Evolutionary conservation across 257 asterid genomes (phyloP).

Genomic region (Solanum ossicruentum): DNA sequence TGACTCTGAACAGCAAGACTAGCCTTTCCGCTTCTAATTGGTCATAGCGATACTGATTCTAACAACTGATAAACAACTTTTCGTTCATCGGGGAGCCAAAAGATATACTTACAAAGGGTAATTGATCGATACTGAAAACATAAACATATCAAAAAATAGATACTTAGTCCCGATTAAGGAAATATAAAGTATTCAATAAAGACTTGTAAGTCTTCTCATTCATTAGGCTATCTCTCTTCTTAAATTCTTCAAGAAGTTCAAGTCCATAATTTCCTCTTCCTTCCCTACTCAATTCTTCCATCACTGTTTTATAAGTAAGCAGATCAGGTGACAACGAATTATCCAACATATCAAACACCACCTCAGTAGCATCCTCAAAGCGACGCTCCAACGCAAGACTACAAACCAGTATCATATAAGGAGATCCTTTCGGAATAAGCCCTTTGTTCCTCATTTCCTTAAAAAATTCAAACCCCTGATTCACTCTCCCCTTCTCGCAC

Average conservation of each 20-base stretch:
- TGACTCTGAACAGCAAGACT: background rate
- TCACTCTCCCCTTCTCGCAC: slow-evolving; percentile 77
- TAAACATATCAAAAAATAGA: background rate
- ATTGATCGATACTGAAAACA: background rate
- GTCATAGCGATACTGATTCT: background rate
- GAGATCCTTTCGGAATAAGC: slow-evolving; percentile 42
- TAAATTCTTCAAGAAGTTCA: slow-evolving; percentile 55
- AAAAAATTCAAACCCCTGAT: slow-evolving; percentile 46
- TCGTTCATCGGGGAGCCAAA: background rate
- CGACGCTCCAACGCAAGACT: slow-evolving; percentile 70
- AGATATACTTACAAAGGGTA: background rate
- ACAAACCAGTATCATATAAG: slow-evolving; percentile 53
- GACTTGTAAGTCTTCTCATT: slow-evolving; percentile 59
- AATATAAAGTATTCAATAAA: slow-evolving; percentile 58
- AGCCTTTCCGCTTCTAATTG: background rate
- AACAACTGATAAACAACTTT: background rate
- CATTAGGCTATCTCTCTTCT: slow-evolving; percentile 64
- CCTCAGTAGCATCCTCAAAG: slow-evolving; percentile 52
- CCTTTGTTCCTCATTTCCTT: slow-evolving; percentile 61
- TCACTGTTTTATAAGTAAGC: slow-evolving; percentile 60
- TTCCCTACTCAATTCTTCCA: slow-evolving; percentile 83
- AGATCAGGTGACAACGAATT: slow-evolving; percentile 63
- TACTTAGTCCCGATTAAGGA: slow-evolving; percentile 24
- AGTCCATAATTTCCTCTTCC: slow-evolving; percentile 68
- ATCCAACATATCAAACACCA: slow-evolving; percentile 48